Evolutionary conservation across 1,284 basidiomycete species (phyloP).

Genomic region (Heterobasidion annosum): DNA sequence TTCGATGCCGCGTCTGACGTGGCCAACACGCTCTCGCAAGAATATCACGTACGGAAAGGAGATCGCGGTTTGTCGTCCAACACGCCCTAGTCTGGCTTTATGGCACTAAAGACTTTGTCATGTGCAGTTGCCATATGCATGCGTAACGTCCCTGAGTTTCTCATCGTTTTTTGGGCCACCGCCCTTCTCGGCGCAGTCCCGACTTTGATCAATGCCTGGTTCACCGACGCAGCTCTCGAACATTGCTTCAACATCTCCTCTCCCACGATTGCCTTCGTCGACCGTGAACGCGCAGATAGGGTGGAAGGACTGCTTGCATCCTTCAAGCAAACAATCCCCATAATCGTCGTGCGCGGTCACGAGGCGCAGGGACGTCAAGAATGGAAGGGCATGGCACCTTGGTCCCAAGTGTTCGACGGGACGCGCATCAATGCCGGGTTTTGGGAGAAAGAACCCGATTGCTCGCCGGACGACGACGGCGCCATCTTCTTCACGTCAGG

Average conservation of each 20-base stretch:
- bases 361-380: too few species aligned
- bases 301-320: background rate
- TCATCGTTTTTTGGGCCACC: background rate
- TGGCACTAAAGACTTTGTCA: too few species aligned
- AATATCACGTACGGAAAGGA: too few species aligned
- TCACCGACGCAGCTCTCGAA: background rate
- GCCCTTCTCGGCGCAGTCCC: background rate
- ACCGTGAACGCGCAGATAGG: background rate
- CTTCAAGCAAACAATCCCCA: too few species aligned
- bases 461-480: background rate
- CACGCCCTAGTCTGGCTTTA: too few species aligned
- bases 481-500: background rate
- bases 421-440: background rate
- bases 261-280: background rate
- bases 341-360: too few species aligned
- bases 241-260: background rate
- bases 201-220: background rate
- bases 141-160: background rate
- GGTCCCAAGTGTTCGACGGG: too few species aligned
- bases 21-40: too few species aligned
- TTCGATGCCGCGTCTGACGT: too few species aligned
- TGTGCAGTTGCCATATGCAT: background rate
- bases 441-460: background rate
- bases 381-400: too few species aligned
- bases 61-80: too few species aligned